Conservation (phyloP, 2,329 filamentous ascomycete species). For the Lecanicillium sp. region DNA sequence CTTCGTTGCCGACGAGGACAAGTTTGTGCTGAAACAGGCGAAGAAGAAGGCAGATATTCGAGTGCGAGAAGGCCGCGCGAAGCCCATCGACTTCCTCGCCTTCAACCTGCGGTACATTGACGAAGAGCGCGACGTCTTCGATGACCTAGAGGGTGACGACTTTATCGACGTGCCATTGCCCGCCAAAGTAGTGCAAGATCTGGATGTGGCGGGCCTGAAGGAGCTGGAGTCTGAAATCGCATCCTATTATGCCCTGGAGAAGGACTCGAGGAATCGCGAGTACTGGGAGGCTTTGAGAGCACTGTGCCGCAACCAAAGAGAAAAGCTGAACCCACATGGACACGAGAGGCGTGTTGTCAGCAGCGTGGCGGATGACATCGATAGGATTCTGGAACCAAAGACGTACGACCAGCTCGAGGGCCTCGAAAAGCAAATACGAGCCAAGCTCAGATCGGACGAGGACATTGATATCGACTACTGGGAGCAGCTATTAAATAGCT, state of each 20-base stretch:
- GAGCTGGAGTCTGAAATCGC: constrained; percentile 77
- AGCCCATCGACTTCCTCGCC: constrained; percentile 87
- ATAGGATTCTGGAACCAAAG: constrained; percentile 80
- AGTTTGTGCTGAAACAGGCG: constrained; percentile 90
- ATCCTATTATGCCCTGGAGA: constrained; percentile 76
- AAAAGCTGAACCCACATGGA: constrained; percentile 53
- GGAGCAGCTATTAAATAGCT: constrained; percentile 80
- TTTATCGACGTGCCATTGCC: constrained; percentile 73
- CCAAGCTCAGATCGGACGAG: constrained; percentile 81
- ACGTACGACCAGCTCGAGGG: constrained; percentile 77
- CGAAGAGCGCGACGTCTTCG: constrained; percentile 72
- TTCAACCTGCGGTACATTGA: constrained; percentile 89
- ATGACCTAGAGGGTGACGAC: constrained; percentile 70
- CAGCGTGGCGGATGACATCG: constrained; percentile 81
- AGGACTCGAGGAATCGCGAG: constrained; percentile 66
- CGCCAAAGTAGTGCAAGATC: constrained; percentile 67
- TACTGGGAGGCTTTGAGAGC: constrained; percentile 91
- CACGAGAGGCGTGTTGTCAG: constrained; percentile 68
- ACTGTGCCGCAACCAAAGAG: constrained; percentile 69
- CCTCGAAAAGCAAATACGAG: constrained; percentile 78
- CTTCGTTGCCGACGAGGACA: constrained; percentile 92
- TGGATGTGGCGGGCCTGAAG: constrained; percentile 58
- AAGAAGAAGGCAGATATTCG: constrained; percentile 98
- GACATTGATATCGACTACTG: constrained; percentile 96
- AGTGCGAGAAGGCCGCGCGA: constrained; percentile 82